These are phyloP conservation scores for Xylariaceae sp. DNA, from an alignment of 2,329 filamentous ascomycete species.

Conservation along the genomic window DNA sequence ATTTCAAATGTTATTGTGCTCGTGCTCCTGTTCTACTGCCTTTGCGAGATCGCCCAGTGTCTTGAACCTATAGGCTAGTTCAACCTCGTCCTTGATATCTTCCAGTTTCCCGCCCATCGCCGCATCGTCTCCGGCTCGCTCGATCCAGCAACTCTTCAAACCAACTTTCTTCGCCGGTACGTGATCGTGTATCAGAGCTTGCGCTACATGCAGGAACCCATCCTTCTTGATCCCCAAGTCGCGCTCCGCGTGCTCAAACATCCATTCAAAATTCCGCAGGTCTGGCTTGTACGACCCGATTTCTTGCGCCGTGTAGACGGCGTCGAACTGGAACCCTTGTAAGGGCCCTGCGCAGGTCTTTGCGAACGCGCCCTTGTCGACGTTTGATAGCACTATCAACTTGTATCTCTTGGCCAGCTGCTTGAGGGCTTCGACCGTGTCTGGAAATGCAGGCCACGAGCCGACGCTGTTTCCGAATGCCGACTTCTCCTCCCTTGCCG, in stretches of 20 bases:
- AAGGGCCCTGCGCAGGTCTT: constrained; percentile 41
- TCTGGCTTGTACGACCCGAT: constrained; percentile 69
- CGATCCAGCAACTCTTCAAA: constrained; percentile 54
- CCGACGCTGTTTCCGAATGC: constrained; percentile 47
- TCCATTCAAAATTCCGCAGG: constrained; percentile 58
- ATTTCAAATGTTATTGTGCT: too few relatives aligned
- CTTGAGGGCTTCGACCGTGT: constrained; percentile 50
- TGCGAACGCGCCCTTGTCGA: constrained; percentile 48
- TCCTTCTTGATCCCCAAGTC: constrained; percentile 52
- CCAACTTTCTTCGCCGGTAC: constrained; percentile 55
- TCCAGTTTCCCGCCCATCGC: constrained; percentile 36
- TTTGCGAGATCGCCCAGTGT: constrained; percentile 57
- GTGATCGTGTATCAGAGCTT: constrained; percentile 67
- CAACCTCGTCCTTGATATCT: constrained; percentile 16
- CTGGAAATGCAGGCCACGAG: constrained; percentile 51
- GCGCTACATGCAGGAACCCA: constrained; percentile 50
- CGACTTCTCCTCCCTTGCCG: constrained; percentile 32
- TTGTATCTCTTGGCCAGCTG: constrained; percentile 47
- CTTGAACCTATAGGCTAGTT: constrained; percentile 52
- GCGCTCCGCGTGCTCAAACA: constrained; percentile 48
- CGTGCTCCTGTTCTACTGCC: constrained; percentile 36
- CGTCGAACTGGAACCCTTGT: constrained; percentile 48
- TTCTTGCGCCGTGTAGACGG: constrained; percentile 63
- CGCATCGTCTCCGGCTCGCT: constrained; percentile 34
- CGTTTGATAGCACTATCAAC: constrained; percentile 56